Conservation (phyloP, 2,329 filamentous ascomycete species). For the Aureobasidium sp. region DNA sequence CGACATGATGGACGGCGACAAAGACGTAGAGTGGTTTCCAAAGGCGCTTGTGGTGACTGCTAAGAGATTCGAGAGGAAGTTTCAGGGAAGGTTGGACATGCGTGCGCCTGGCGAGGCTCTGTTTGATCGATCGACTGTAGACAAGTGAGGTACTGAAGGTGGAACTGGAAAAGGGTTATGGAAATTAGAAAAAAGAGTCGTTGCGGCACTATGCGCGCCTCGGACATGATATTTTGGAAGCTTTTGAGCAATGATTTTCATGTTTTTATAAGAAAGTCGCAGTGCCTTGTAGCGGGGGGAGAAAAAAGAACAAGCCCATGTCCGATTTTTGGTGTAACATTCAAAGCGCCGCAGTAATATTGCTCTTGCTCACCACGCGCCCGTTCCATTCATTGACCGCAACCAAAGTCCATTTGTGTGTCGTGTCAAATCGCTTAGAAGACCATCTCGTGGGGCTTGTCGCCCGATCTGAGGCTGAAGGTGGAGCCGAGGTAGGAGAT, state of each 20-base stretch:
- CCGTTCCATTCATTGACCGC: constrained; percentile 13
- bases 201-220: constrained; percentile 16
- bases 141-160: background rate
- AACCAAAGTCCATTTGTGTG: constrained; percentile 14
- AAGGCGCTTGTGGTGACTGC: constrained; percentile 42
- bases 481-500: constrained; percentile 87
- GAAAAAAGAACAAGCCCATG: constrained; percentile 16
- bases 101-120: constrained; percentile 17
- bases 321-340: constrained; percentile 14
- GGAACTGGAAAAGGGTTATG: background rate
- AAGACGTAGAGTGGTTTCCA: constrained; percentile 46
- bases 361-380: constrained; percentile 14
- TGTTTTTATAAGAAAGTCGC: constrained; percentile 15
- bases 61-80: constrained; percentile 29
- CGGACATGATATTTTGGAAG: constrained; percentile 13
- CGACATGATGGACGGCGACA: constrained; percentile 39
- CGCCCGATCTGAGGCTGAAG: constrained; percentile 98
- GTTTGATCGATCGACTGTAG: constrained; percentile 6
- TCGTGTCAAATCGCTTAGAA: constrained; percentile 59
- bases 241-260: constrained; percentile 15
- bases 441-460: constrained; percentile 99
- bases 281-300: background rate
- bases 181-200: constrained; percentile 4
- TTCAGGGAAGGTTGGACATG: constrained; percentile 15
- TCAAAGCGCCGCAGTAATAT: constrained; percentile 13